These are phyloP conservation scores for Linum trigynum DNA, from an alignment of 345 rosid species.

Conservation along the genomic window DNA sequence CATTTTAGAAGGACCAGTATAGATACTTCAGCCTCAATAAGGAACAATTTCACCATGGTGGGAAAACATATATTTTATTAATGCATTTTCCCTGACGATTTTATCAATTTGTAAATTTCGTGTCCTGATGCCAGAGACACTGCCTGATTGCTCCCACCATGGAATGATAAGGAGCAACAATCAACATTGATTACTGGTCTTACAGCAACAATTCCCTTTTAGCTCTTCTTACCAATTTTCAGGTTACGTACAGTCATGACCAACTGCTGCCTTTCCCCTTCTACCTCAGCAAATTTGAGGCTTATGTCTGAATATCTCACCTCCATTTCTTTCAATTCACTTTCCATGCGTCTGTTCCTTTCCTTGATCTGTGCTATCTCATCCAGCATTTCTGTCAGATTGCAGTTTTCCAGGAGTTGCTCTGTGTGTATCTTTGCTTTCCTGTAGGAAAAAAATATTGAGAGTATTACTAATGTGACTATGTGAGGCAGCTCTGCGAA, in stretches of 20 bases:
- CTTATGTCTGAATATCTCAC: slow-evolving; percentile 5
- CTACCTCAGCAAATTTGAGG: slow-evolving; percentile 7
- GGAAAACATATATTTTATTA: neutral
- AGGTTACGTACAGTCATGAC: slow-evolving; percentile 5
- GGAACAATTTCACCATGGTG: neutral
- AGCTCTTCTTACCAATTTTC: neutral
- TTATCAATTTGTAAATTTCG: neutral
- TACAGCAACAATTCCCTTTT: neutral
- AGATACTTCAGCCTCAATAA: neutral
- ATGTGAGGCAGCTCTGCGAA: slow-evolving; percentile 4
- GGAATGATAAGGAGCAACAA: neutral
- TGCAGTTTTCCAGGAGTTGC: slow-evolving; percentile 16
- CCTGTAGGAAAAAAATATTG: slow-evolving; percentile 16
- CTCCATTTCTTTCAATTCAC: slow-evolving; percentile 5
- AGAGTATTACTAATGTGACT: neutral
- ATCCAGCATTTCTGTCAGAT: neutral
- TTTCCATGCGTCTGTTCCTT: slow-evolving; percentile 26
- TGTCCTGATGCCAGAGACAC: neutral
- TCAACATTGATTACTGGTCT: neutral
- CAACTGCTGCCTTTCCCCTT: slow-evolving; percentile 1
- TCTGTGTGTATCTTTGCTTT: slow-evolving; percentile 24
- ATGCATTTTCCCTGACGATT: neutral
- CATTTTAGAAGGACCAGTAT: neutral
- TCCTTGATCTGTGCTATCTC: slow-evolving; percentile 34
- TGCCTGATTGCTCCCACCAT: neutral